phyloP scores from a whole-genome alignment of 192 early-diverging fungal genomes.

The Paraglomus occultum region DNA sequence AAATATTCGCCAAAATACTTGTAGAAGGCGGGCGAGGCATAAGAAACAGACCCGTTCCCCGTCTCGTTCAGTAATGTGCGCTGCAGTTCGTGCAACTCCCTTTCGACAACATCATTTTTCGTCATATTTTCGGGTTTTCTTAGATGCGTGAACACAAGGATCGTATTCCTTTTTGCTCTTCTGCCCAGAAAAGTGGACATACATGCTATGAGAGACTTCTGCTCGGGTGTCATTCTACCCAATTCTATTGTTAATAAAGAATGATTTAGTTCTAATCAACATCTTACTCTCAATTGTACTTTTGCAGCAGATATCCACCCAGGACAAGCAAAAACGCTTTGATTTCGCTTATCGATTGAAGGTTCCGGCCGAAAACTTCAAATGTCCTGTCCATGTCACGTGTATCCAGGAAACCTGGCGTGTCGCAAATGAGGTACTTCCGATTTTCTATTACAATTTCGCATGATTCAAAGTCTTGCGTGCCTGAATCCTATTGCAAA shows the following conservation, averaged over 20 bases:
- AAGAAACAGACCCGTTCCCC: too few species aligned
- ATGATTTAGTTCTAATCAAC: conserved; percentile 2
- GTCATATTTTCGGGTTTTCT: too few species aligned
- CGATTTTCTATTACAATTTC: conserved; percentile 1
- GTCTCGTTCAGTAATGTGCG: too few species aligned
- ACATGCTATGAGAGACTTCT: conserved; percentile 3
- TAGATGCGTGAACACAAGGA: conserved; percentile 21
- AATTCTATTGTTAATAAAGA: neutral
- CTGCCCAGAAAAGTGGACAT: conserved; percentile 17
- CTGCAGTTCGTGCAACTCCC: too few species aligned
- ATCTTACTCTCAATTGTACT: neutral
- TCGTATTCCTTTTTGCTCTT: conserved; percentile 11
- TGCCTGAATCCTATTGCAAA: conserved; percentile 16
- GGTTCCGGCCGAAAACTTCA: conserved; percentile 8
- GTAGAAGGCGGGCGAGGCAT: too few species aligned
- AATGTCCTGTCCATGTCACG: neutral
- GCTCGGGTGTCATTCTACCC: conserved; percentile 12
- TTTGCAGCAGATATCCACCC: conserved; percentile 4
- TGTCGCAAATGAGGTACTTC: conserved; percentile 10
- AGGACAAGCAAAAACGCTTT: conserved; percentile 27
- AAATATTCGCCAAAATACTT: too few species aligned
- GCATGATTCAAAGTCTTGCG: conserved; percentile 11
- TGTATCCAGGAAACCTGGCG: conserved; percentile 24
- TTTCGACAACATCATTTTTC: too few species aligned
- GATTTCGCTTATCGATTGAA: conserved; percentile 11